These are phyloP conservation scores for Xylaria sp. DNA, from an alignment of 2,329 filamentous ascomycete genomes.

Conservation along the genomic window DNA sequence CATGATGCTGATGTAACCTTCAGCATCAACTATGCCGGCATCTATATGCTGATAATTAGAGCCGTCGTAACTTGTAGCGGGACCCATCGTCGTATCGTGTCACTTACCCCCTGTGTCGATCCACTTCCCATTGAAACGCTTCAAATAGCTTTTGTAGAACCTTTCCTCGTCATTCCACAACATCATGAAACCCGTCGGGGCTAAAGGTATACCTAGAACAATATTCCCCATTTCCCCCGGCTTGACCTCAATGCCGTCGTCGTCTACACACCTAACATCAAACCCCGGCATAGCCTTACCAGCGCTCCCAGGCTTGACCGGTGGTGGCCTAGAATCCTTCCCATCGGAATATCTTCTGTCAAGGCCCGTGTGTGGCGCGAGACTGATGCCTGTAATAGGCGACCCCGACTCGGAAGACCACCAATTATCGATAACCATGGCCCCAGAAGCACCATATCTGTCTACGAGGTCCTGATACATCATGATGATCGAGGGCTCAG, in stretches of 20 bases:
- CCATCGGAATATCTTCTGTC: conserved; percentile 53
- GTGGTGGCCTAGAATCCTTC: conserved; percentile 50
- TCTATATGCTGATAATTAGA: conserved; percentile 51
- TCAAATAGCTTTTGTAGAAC: conserved; percentile 85
- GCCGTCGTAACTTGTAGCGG: neutral
- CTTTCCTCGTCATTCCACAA: conserved; percentile 85
- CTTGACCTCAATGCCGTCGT: conserved; percentile 74
- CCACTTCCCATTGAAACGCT: conserved; percentile 81
- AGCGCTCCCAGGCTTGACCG: conserved; percentile 82
- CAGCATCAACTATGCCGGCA: conserved; percentile 81
- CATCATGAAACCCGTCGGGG: conserved; percentile 83
- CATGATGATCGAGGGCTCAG: conserved; percentile 82
- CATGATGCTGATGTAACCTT: conserved; percentile 71
- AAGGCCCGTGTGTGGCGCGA: conserved; percentile 63
- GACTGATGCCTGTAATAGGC: conserved; percentile 62
- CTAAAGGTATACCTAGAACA: conserved; percentile 80
- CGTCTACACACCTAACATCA: conserved; percentile 83
- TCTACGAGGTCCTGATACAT: conserved; percentile 78
- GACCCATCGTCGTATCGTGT: neutral
- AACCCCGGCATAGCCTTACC: conserved; percentile 93
- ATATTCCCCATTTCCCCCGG: conserved; percentile 87
- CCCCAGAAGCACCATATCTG: conserved; percentile 68
- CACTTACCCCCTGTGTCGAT: conserved; percentile 74
- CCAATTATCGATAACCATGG: conserved; percentile 65
- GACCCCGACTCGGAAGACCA: conserved; percentile 66